Evolutionary conservation across 2,329 filamentous ascomycete species (phyloP).

Genomic region (Decorospora gaudefroyi): DNA sequence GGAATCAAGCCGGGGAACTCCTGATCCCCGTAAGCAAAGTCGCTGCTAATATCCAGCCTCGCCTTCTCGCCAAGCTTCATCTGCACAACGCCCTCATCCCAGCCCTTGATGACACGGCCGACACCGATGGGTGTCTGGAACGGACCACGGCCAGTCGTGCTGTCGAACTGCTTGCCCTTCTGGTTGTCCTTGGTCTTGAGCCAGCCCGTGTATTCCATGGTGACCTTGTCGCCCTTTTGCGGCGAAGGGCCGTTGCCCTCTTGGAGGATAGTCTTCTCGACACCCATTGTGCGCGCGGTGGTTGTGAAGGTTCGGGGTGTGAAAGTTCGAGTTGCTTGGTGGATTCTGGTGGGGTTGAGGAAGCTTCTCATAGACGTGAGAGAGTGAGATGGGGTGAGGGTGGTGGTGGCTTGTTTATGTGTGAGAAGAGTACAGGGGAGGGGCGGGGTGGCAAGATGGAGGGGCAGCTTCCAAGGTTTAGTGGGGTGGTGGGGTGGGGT

Average conservation of each 20-base stretch:
- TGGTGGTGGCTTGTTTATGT: constrained; percentile 4
- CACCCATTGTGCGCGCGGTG: constrained; percentile 34
- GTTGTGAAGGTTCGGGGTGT: constrained; percentile 19
- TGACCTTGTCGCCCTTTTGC: constrained; percentile 36
- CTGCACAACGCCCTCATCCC: constrained; percentile 64
- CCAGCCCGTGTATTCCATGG: constrained; percentile 43
- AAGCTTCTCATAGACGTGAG: constrained; percentile 18
- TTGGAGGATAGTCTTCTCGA: constrained; percentile 35
- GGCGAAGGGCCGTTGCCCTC: constrained; percentile 39
- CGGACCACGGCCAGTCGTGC: constrained; percentile 73
- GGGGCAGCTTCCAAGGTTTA: constrained; percentile 17
- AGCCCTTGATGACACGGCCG: constrained; percentile 78
- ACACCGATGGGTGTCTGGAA: constrained; percentile 79
- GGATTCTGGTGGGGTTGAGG: constrained; percentile 11
- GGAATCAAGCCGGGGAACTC: constrained; percentile 80
- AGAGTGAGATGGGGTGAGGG: constrained; percentile 11
- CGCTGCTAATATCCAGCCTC: constrained; percentile 78
- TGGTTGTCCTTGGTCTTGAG: constrained; percentile 28
- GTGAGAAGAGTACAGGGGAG: constrained; percentile 8
- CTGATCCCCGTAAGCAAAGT: constrained; percentile 47
- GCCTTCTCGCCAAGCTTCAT: constrained; percentile 94
- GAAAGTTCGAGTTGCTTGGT: too few species aligned
- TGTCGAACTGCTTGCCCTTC: constrained; percentile 68
- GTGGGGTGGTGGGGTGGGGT: constrained; percentile 18
- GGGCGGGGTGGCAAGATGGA: constrained; percentile 10